These are phyloP conservation scores for Crithidia bombi DNA, from an alignment of 208 protist genomes.

Conservation along the genomic window DNA sequence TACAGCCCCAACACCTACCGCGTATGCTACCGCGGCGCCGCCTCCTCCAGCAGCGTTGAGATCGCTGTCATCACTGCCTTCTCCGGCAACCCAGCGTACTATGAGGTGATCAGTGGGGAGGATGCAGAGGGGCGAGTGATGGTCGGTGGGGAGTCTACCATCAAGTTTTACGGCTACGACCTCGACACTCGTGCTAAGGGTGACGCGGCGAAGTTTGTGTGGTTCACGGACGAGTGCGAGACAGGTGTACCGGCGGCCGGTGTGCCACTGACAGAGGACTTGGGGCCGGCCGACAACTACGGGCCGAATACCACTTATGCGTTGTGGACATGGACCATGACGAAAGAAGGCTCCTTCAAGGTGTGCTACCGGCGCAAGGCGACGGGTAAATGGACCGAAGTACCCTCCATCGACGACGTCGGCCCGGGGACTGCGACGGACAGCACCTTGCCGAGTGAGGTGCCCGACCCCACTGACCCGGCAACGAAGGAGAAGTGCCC, in stretches of 20 bases:
- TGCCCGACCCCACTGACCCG: constrained; percentile 57
- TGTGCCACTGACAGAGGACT: constrained; percentile 52
- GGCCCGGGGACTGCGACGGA: constrained; percentile 5
- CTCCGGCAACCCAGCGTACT: constrained; percentile 73
- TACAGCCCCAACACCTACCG: constrained; percentile 46
- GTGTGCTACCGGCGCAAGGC: constrained; percentile 72
- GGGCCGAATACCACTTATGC: constrained; percentile 71
- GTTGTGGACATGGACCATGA: constrained; percentile 55
- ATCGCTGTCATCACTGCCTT: constrained; percentile 67
- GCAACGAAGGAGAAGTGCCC: constrained; percentile 51
- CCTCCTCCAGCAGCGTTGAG: constrained; percentile 16
- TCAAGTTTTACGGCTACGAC: constrained; percentile 81
- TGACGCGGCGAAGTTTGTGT: constrained; percentile 77
- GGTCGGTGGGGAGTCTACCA: constrained; percentile 38
- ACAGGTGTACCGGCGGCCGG: constrained; percentile 58
- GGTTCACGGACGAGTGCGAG: constrained; percentile 57
- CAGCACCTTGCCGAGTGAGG: not conserved
- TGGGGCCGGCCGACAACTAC: constrained; percentile 68
- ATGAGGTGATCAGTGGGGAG: constrained; percentile 50
- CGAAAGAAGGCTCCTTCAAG: constrained; percentile 60
- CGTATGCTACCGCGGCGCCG: constrained; percentile 51
- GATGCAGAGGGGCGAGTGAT: constrained; percentile 44
- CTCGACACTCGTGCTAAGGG: constrained; percentile 70
- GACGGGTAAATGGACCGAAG: constrained; percentile 55
- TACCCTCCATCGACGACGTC: constrained; percentile 65